phyloP scores from a whole-genome alignment of 116 monocot species.

The Cymodocea nodosa region DNA sequence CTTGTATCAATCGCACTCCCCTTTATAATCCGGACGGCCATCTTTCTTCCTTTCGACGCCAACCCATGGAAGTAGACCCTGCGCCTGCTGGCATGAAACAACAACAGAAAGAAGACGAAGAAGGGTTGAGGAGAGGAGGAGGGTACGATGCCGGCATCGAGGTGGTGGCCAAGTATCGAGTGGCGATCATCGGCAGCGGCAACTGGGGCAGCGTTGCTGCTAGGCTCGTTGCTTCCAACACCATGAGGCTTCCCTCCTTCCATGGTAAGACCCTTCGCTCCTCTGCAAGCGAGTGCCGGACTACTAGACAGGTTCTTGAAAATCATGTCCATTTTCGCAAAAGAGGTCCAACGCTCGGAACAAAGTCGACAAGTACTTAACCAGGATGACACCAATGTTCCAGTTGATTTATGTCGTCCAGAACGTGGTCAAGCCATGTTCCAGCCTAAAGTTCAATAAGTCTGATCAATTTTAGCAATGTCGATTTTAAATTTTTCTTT shows the following conservation, averaged over 20 bases:
- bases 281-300: not conserved
- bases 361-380: too few relatives aligned
- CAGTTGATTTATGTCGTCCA: not conserved
- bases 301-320: not conserved
- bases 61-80: not conserved
- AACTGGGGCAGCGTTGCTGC: slow-evolving; percentile 97
- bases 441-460: not conserved
- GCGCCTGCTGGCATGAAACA: not conserved
- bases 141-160: not conserved
- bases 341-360: too few relatives aligned
- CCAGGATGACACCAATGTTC: not conserved
- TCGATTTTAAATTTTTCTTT: too few relatives aligned
- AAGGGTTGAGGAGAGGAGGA: too few relatives aligned
- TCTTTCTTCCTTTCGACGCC: too few relatives aligned
- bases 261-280: slow-evolving; percentile 22
- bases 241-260: slow-evolving; percentile 29
- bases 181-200: slow-evolving; percentile 82
- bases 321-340: not conserved
- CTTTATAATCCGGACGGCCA: too few relatives aligned
- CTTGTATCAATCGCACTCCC: too few relatives aligned
- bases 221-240: slow-evolving; percentile 82
- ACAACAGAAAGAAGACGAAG: not conserved
- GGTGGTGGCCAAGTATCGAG: slow-evolving; percentile 9
- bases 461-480: not conserved
- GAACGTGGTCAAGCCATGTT: not conserved